Base-by-base conservation (phyloP, 169 alveolate genomes). In the Eimeria necatrix region DNA sequence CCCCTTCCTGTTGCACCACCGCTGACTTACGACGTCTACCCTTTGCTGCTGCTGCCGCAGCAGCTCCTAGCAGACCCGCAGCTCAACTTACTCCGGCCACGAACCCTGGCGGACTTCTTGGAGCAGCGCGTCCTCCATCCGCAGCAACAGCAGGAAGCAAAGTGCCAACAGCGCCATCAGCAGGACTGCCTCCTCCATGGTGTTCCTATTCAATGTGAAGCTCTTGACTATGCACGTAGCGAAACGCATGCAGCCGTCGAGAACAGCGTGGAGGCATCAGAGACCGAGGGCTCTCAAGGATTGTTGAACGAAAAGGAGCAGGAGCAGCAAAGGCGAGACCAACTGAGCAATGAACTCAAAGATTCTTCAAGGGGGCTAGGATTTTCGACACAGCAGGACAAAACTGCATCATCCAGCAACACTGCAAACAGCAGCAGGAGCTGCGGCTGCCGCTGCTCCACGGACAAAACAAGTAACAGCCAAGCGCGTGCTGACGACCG, bases 1-100 rank as follows among this genome's bases (percentile, higher is more conserved):
- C 95, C 95, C 81, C 96, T 97, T 87, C 95, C 94, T 53, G 96
- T 26, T 8, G 90, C 71, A 16, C 90, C 95, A 32, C 95, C 95
- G 5, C 83, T 91, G 64, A 91, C 95, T 32, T 61, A n/a, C 32
- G 95, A 91, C 70, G 84, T 91, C 22, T 60, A 68, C 70, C 87
- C 83, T 20, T 51, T 48, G 80, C 83, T 91, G 41, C 76, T 91
- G 74, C 86, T 53, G 73, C 81, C 26, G 56, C 51, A 32, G 68
- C 61, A 68, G 49, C 81, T 91, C 71, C 53, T 91, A 14, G 71
- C 85, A 4, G 95, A 91, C 52, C 78, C 81, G 3, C 84, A 51
- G 51, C 61, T 68, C 64, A 32, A 56, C 64, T 64, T 76, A 52
- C 95, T 91, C 64, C 32, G 95, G 46, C 84, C 83, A 18, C 84